These are phyloP conservation scores for Colletotrichum musae DNA, from an alignment of 2,329 filamentous ascomycete genomes.

Conservation along the genomic window DNA sequence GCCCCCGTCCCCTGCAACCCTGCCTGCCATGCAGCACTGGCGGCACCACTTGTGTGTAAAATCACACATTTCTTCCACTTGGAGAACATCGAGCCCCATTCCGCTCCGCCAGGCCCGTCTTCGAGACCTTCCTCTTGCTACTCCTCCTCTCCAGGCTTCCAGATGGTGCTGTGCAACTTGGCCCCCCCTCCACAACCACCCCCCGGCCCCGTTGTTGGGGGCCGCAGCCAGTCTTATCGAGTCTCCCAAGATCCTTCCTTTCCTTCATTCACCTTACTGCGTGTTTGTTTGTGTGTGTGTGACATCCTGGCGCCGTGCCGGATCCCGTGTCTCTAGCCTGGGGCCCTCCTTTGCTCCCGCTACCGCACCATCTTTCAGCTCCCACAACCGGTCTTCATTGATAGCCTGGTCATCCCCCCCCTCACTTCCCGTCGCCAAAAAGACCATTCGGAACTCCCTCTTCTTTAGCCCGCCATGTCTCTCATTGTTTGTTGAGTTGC, in stretches of 20 bases:
- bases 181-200: neutral
- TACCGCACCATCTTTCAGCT: conserved; percentile 28
- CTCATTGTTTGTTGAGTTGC: neutral
- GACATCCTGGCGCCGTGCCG: conserved; percentile 35
- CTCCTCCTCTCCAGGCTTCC: conserved; percentile 24
- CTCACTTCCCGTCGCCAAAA: conserved; percentile 29
- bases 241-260: conserved; percentile 7
- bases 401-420: conserved; percentile 36
- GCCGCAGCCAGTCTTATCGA: conserved; percentile 17
- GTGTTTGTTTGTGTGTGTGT: neutral
- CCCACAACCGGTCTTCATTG: conserved; percentile 14
- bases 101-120: conserved; percentile 35
- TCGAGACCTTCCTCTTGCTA: conserved; percentile 20
- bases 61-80: conserved; percentile 21
- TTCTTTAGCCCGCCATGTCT: conserved; percentile 18
- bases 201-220: conserved; percentile 3
- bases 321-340: conserved; percentile 15
- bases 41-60: conserved; percentile 9
- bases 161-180: conserved; percentile 27
- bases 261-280: neutral
- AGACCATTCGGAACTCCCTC: neutral
- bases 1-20: conserved; percentile 30
- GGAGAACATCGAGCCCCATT: conserved; percentile 10
- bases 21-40: conserved; percentile 7
- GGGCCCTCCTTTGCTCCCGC: conserved; percentile 13